Evolutionary conservation across 2,329 filamentous ascomycete genomes (phyloP).

Genomic region (Scolecobasidium constrictum): DNA sequence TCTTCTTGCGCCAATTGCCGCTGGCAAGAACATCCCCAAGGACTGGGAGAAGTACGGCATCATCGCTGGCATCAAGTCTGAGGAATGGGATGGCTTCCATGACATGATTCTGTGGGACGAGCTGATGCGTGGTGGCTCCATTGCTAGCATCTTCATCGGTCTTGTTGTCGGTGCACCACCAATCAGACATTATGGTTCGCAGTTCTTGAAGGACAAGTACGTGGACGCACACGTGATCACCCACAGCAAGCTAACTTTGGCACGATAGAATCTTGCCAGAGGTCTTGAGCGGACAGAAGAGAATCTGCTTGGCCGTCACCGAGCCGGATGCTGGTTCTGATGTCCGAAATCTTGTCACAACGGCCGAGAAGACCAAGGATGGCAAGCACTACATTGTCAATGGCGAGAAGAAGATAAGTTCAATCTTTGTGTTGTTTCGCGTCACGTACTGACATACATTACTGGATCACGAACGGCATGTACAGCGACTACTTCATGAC

Average conservation of each 20-base stretch:
- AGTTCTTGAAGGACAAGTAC: conserved; percentile 38
- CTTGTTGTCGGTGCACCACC: conserved; percentile 51
- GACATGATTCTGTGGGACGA: conserved; percentile 26
- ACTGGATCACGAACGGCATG: conserved; percentile 74
- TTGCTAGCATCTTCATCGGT: conserved; percentile 21
- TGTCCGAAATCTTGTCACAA: conserved; percentile 44
- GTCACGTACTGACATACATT: conserved; percentile 45
- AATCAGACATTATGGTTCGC: conserved; percentile 49
- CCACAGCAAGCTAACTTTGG: not conserved
- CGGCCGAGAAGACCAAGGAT: conserved; percentile 22
- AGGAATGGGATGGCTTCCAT: conserved; percentile 27
- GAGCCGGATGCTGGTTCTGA: conserved; percentile 49
- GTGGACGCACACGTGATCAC: conserved; percentile 11
- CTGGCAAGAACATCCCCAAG: not conserved
- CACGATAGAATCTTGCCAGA: conserved; percentile 42
- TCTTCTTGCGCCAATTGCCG: not conserved
- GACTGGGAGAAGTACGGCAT: conserved; percentile 2
- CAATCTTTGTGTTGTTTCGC: not conserved
- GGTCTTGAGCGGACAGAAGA: conserved; percentile 46
- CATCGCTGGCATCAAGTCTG: conserved; percentile 14
- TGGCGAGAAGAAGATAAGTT: conserved; percentile 57
- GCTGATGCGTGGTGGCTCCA: conserved; percentile 18
- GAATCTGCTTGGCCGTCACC: conserved; percentile 54
- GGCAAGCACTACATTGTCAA: conserved; percentile 50
- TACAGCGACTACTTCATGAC: conserved; percentile 78